Conservation (phyloP, 2,329 filamentous ascomycete species). For the Colletotrichum musae region DNA sequence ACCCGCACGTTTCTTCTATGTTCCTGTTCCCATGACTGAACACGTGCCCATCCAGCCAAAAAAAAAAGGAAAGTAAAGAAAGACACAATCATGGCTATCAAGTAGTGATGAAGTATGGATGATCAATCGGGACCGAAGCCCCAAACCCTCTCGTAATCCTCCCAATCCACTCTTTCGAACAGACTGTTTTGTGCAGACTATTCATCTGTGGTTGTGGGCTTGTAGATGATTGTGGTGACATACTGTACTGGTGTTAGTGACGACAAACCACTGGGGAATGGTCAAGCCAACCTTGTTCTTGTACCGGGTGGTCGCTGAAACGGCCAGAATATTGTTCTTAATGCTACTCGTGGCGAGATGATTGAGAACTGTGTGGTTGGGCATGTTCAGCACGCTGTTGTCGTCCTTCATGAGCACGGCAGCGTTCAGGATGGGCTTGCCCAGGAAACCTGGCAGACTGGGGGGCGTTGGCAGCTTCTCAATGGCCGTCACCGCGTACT, state of each 20-base stretch:
- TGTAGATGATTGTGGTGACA: constrained; percentile 97
- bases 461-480: constrained; percentile 88
- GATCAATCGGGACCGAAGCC: neutral
- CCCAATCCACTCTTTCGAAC: neutral
- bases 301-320: constrained; percentile 97
- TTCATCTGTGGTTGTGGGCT: constrained; percentile 79
- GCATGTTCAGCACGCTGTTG: constrained; percentile 96
- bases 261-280: constrained; percentile 23
- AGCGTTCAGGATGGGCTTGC: constrained; percentile 94
- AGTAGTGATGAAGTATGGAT: too few species aligned
- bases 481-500: constrained; percentile 81
- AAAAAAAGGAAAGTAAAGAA: neutral
- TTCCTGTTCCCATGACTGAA: constrained; percentile 7
- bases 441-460: constrained; percentile 88
- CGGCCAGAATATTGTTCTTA: constrained; percentile 94
- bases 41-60: neutral
- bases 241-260: constrained; percentile 72
- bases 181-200: constrained; percentile 17
- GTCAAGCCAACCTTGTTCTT: constrained; percentile 82
- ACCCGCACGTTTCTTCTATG: constrained; percentile 26
- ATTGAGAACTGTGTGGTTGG: constrained; percentile 96
- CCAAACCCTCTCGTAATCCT: neutral
- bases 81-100: too few species aligned
- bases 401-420: constrained; percentile 96
- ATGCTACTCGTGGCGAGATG: constrained; percentile 98